Evolutionary conservation across 2,329 filamentous ascomycete genomes (phyloP).

Genomic region (Emergomyces pasteurianus): DNA sequence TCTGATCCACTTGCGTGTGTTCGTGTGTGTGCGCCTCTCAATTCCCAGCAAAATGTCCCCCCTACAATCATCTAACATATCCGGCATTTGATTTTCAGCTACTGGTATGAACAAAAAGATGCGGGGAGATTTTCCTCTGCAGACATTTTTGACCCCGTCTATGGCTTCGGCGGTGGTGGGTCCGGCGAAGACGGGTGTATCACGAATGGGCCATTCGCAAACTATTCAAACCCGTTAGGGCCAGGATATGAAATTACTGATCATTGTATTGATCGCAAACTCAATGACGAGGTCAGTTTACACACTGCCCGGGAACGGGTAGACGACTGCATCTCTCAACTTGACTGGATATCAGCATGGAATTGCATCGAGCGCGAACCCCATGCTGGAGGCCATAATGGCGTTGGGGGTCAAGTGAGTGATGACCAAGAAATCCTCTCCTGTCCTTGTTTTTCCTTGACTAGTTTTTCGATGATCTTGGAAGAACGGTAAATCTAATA

Average conservation of each 20-base stretch:
- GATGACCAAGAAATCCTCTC: not conserved
- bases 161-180: constrained; percentile 4
- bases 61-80: not conserved
- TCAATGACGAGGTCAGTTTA: not conserved
- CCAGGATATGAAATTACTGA: not conserved
- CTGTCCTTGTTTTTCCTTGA: not conserved
- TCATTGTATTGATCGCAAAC: constrained; percentile 2
- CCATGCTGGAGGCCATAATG: constrained; percentile 3
- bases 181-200: not conserved
- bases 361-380: constrained; percentile 1
- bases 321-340: not conserved
- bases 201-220: constrained; percentile 3
- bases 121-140: constrained; percentile 1
- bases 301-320: not conserved
- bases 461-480: not conserved
- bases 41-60: not conserved
- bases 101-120: constrained; percentile 5
- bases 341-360: not conserved
- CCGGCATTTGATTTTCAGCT: not conserved
- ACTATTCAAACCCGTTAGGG: constrained; percentile 1
- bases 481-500: not conserved
- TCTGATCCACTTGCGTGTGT: not conserved
- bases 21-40: not conserved
- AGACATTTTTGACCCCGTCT: not conserved
- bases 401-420: constrained; percentile 1